A percentile compares a stretch with the other conserved stretches of the same genome.
These are phyloP conservation scores for Eucalyptus decipiens DNA, from an alignment of 345 rosid species.

Conservation along the genomic window DNA sequence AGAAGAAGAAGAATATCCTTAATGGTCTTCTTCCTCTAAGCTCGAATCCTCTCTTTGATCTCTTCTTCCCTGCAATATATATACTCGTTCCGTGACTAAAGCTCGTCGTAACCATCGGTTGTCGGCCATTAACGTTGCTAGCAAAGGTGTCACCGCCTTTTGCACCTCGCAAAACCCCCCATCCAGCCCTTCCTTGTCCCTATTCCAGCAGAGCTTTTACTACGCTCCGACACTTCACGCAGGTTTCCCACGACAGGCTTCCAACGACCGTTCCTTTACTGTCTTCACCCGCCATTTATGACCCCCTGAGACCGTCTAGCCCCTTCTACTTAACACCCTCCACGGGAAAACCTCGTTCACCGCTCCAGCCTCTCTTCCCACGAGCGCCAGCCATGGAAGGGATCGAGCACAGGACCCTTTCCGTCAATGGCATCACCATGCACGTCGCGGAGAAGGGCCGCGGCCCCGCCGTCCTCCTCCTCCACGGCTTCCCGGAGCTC, in stretches of 20 bases:
- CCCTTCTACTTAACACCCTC: not conserved
- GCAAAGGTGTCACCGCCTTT: not conserved
- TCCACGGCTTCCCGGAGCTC: constrained; percentile 82
- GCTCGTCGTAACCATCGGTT: not conserved
- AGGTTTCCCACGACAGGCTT: not conserved
- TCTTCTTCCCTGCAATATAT: too few species aligned
- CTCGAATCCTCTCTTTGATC: not conserved
- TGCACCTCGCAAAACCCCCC: not conserved
- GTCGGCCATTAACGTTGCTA: not conserved
- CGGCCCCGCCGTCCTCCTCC: constrained; percentile 47
- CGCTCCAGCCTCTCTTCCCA: not conserved
- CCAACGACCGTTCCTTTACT: not conserved
- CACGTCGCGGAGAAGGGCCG: constrained; percentile 69
- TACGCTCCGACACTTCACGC: not conserved
- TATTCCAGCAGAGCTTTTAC: not conserved
- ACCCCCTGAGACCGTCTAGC: not conserved
- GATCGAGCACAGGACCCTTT: constrained; percentile 37
- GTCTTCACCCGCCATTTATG: not conserved
- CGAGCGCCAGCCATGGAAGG: constrained; percentile 22
- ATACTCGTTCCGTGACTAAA: not conserved
- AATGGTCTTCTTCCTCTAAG: not conserved
- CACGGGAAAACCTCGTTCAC: not conserved
- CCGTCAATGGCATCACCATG: constrained; percentile 58
- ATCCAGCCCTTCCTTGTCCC: not conserved
- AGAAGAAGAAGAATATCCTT: not conserved